Evolutionary conservation across 208 protist species (phyloP).

Genomic region (Strigomonas oncopelti): DNA sequence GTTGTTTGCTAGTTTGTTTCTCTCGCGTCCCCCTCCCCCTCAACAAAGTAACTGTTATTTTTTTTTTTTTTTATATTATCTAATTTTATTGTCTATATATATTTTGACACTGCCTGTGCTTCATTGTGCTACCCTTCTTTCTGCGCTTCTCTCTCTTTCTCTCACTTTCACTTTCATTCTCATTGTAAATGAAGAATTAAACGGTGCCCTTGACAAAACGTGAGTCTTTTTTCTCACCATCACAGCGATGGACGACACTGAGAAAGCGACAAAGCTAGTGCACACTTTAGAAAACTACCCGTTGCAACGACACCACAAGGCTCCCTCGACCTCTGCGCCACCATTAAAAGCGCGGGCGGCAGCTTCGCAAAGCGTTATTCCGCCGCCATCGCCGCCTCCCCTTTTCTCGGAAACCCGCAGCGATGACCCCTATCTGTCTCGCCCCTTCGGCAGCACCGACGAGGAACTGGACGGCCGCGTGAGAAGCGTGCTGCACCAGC

Average conservation of each 20-base stretch:
- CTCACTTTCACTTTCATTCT: too few relatives aligned
- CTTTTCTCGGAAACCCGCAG: background rate
- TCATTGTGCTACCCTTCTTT: background rate
- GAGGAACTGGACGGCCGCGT: constrained; percentile 18
- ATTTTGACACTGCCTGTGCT: too few relatives aligned
- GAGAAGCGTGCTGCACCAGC: constrained; percentile 19
- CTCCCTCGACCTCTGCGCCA: background rate
- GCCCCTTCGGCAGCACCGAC: background rate
- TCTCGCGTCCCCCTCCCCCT: too few relatives aligned
- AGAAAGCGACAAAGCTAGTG: too few relatives aligned
- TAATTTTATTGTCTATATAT: constrained; percentile 1
- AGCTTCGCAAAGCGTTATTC: too few relatives aligned
- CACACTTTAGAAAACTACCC: constrained; percentile 11
- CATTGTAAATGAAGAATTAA: constrained; percentile 3
- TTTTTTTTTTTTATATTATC: constrained; percentile 4
- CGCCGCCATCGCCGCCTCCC: background rate
- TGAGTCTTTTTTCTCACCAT: too few relatives aligned
- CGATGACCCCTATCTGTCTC: background rate
- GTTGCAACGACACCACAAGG: constrained; percentile 3
- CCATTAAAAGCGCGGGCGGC: too few relatives aligned
- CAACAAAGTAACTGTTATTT: background rate
- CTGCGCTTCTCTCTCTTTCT: constrained; percentile 8
- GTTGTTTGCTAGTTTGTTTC: constrained; percentile 2
- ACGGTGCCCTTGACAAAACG: too few relatives aligned
- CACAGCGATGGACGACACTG: too few relatives aligned